phyloP scores from a whole-genome alignment of 352 stramenopile genomes.

The Globisporangium yorkense region DNA sequence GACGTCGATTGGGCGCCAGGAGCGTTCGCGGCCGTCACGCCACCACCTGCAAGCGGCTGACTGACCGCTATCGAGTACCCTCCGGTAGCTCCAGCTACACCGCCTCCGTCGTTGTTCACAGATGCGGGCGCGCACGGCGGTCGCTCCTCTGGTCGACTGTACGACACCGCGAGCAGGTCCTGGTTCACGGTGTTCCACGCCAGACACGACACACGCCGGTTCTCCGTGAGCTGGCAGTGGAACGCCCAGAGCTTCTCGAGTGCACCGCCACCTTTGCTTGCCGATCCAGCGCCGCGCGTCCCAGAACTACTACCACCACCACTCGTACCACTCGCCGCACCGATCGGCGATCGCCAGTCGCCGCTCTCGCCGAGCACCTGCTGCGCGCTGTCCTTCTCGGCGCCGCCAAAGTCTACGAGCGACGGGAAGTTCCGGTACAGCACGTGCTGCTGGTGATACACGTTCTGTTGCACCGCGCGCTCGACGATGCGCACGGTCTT shows the following conservation, averaged over 20 bases:
- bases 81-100: slow-evolving; percentile 1
- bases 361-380: slow-evolving; percentile 6
- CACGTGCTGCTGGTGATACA: slow-evolving; percentile 82
- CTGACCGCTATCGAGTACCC: neutral
- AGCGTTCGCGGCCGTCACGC: neutral
- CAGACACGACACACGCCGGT: slow-evolving; percentile 63
- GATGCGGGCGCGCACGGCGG: too few species aligned
- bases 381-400: slow-evolving; percentile 5
- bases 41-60: neutral
- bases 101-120: too few species aligned
- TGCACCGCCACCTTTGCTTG: slow-evolving; percentile 6
- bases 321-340: too few species aligned
- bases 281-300: slow-evolving; percentile 2
- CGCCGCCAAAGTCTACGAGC: slow-evolving; percentile 9
- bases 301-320: slow-evolving; percentile 4
- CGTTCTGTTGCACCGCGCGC: slow-evolving; percentile 85
- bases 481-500: slow-evolving; percentile 67
- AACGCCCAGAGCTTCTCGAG: slow-evolving; percentile 81
- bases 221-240: slow-evolving; percentile 49
- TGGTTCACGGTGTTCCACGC: slow-evolving; percentile 85
- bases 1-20: too few species aligned
- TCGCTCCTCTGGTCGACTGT: slow-evolving; percentile 28
- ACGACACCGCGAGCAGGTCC: slow-evolving; percentile 89
- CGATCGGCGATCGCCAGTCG: too few species aligned
- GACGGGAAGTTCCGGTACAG: slow-evolving; percentile 76